phyloP scores from a whole-genome alignment of 108 stramenopile species.

The Epipyxis sp. region DNA sequence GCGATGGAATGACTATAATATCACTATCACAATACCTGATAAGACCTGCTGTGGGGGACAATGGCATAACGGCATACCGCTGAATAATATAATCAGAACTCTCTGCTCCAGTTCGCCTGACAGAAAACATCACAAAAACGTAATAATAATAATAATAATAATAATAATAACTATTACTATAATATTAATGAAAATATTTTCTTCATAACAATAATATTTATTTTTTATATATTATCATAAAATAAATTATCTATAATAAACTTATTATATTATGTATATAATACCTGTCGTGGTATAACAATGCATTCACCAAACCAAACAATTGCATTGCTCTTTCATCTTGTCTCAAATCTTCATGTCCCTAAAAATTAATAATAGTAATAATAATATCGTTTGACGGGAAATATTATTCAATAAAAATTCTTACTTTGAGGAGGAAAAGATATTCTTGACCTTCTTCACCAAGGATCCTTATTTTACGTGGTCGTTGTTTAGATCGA shows the following conservation, averaged over 20 bases:
- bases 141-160: no score
- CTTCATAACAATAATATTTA: no score
- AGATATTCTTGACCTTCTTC: conserved; percentile 93
- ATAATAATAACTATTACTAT: no score
- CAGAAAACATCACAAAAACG: no score
- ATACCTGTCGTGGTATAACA: conserved; percentile 86
- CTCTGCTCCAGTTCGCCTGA: conserved; percentile 67
- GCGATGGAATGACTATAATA: no score
- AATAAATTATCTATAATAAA: no score
- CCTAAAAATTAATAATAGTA: conserved; percentile 65
- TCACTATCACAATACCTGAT: no score
- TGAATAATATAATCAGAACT: conserved; percentile 90
- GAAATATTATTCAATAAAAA: not conserved
- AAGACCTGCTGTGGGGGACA: conserved; percentile 95
- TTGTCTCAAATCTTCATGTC: conserved; percentile 97
- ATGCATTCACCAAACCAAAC: conserved; percentile 95
- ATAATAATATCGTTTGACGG: not conserved
- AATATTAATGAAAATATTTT: no score
- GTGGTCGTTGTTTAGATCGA: conserved; percentile 94
- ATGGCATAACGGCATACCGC: conserved; percentile 86
- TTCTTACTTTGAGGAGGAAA: conserved; percentile 59
- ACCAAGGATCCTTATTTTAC: conserved; percentile 88
- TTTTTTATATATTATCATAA: no score
- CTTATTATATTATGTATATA: no score
- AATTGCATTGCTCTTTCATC: conserved; percentile 99